Evolutionary conservation across 2,329 filamentous ascomycete genomes (phyloP).

Genomic region (Fusarium napiforme): DNA sequence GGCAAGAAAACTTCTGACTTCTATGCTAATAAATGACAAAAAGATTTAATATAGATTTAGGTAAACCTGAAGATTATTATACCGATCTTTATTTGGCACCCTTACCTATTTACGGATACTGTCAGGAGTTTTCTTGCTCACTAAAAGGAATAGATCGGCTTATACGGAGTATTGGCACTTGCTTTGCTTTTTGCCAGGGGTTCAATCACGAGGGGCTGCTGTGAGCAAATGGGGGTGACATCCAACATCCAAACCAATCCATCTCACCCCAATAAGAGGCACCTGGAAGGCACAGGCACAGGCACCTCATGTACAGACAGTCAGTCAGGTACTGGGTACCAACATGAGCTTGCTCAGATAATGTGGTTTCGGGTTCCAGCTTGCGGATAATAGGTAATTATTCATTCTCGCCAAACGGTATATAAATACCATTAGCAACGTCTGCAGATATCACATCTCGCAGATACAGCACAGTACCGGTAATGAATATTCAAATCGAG

Average conservation of each 20-base stretch:
- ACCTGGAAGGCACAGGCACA: conserved; percentile 11
- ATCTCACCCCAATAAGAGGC: neutral
- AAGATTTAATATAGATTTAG: neutral
- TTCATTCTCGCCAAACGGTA: neutral
- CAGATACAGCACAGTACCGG: neutral
- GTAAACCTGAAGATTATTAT: neutral
- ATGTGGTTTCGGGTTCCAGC: neutral
- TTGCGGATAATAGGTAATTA: neutral
- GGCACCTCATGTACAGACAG: neutral
- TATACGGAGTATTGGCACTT: neutral
- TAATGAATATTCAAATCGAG: neutral
- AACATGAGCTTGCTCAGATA: neutral
- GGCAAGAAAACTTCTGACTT: neutral
- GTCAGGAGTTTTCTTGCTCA: neutral
- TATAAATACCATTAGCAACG: neutral
- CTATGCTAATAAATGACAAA: neutral
- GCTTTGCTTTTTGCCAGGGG: conserved; percentile 3
- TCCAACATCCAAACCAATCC: neutral
- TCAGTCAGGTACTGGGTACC: neutral
- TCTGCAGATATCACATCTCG: neutral
- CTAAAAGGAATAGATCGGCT: neutral
- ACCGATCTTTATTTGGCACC: neutral
- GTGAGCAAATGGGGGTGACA: conserved; percentile 7
- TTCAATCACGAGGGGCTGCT: conserved; percentile 16
- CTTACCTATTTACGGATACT: neutral